Conservation (phyloP, 2,329 filamentous ascomycete genomes). For the Sarocladiaceae sp. region DNA sequence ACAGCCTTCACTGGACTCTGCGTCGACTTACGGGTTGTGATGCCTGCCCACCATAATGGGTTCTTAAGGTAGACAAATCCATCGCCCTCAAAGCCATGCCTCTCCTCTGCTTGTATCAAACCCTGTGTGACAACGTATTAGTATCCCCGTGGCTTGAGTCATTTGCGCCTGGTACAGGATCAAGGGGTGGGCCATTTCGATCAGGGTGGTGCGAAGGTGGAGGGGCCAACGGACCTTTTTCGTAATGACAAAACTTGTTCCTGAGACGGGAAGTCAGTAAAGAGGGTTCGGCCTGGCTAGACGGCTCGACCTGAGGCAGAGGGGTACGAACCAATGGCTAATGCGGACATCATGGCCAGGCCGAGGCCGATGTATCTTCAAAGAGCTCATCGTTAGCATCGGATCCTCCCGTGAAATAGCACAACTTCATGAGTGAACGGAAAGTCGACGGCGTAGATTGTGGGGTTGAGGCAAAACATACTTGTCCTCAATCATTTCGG, state of each 20-base stretch:
- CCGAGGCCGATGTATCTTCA: conserved; percentile 69
- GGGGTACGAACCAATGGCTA: conserved; percentile 62
- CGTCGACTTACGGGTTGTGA: conserved; percentile 69
- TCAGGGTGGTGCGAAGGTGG: background rate
- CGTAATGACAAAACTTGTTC: conserved; percentile 96
- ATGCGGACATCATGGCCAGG: conserved; percentile 66
- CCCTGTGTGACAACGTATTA: conserved; percentile 47
- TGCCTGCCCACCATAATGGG: conserved; percentile 96
- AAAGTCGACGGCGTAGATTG: too few relatives aligned
- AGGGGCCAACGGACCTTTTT: conserved; percentile 66
- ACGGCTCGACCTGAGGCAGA: conserved; percentile 3
- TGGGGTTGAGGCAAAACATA: too few relatives aligned
- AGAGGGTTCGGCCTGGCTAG: background rate
- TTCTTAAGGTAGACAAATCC: conserved; percentile 91
- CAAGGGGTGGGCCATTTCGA: background rate
- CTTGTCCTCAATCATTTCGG: conserved; percentile 32
- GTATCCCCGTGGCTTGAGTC: conserved; percentile 1
- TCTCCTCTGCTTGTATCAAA: conserved; percentile 81
- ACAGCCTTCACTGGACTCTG: background rate
- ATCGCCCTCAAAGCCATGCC: conserved; percentile 93
- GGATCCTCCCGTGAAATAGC: background rate
- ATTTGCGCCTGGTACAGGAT: background rate
- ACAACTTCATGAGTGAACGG: too few relatives aligned
- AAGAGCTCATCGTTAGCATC: conserved; percentile 6
- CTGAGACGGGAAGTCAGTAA: conserved; percentile 37